phyloP scores from a whole-genome alignment of 257 asterid genomes.

The Solanum neorickii region DNA sequence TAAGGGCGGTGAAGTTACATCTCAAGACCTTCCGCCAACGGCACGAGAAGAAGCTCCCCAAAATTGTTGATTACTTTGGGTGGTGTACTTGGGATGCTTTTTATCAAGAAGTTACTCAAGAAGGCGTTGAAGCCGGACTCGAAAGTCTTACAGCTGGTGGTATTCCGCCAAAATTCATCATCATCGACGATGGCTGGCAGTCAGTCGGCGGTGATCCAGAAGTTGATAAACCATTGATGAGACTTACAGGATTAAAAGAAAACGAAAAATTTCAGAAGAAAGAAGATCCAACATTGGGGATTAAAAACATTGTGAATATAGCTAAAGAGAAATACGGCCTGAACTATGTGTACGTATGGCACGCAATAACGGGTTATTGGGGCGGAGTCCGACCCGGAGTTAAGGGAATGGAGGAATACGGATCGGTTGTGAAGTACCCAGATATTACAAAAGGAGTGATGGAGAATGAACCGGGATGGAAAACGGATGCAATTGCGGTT shows the following conservation, averaged over 20 bases:
- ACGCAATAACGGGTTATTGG: constrained; percentile 88
- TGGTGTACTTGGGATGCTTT: constrained; percentile 98
- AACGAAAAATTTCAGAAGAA: constrained; percentile 51
- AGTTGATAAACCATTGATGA: constrained; percentile 18
- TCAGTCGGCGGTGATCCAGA: constrained; percentile 41
- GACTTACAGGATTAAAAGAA: constrained; percentile 74
- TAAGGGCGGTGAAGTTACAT: constrained; percentile 45
- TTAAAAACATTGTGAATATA: constrained; percentile 50
- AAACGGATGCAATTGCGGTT: constrained; percentile 47
- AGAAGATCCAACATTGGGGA: constrained; percentile 40
- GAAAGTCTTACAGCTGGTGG: constrained; percentile 50
- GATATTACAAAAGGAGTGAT: constrained; percentile 51
- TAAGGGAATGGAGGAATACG: constrained; percentile 55
- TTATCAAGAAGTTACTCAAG: constrained; percentile 73
- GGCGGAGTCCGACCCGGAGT: constrained; percentile 81
- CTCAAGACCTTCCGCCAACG: constrained; percentile 49
- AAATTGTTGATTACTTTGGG: constrained; percentile 62
- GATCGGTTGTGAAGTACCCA: constrained; percentile 57
- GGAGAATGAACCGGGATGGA: constrained; percentile 77
- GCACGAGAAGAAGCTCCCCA: constrained; percentile 64
- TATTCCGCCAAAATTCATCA: constrained; percentile 63
- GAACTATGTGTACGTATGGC: constrained; percentile 83
- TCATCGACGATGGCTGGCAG: constrained; percentile 89
- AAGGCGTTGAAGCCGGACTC: constrained; percentile 77
- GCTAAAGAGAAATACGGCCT: constrained; percentile 66